Evolutionary conservation across 306 rosid species (phyloP).

Genomic region (Cicer bijugum): DNA sequence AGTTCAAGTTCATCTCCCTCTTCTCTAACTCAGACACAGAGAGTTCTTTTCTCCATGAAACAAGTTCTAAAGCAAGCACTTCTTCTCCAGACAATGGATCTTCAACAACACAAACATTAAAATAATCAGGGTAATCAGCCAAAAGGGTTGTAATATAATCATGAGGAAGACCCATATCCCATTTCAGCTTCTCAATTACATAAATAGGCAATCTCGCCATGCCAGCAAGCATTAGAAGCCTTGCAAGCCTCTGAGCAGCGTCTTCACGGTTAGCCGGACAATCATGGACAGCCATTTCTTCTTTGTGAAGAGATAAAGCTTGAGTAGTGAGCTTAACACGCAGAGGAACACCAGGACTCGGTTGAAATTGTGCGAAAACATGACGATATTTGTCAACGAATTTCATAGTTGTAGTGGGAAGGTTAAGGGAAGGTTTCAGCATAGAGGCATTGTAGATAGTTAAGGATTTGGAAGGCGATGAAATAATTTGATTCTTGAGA

Average conservation of each 20-base stretch:
- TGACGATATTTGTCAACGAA: conserved; percentile 58
- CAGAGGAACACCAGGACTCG: conserved; percentile 57
- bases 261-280: conserved; percentile 54
- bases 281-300: conserved; percentile 61
- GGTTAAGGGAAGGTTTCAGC: conserved; percentile 57
- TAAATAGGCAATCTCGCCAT: conserved; percentile 62
- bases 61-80: conserved; percentile 75
- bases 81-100: conserved; percentile 58
- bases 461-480: conserved; percentile 59
- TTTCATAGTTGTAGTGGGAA: conserved; percentile 58
- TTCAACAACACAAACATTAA: conserved; percentile 62
- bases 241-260: conserved; percentile 61
- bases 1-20: conserved; percentile 46
- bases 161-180: conserved; percentile 90
- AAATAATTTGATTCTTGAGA: conserved; percentile 67
- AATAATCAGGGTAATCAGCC: conserved; percentile 75
- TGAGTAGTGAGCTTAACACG: conserved; percentile 63
- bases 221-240: conserved; percentile 79
- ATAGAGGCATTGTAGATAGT: conserved; percentile 66
- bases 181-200: conserved; percentile 69
- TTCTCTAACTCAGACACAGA: conserved; percentile 74
- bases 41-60: conserved; percentile 69
- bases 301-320: conserved; percentile 62
- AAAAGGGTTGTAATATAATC: conserved; percentile 61
- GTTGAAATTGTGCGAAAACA: conserved; percentile 64